These are phyloP conservation scores for Fagus crenata DNA, from an alignment of 306 rosid genomes.

Conservation along the genomic window DNA sequence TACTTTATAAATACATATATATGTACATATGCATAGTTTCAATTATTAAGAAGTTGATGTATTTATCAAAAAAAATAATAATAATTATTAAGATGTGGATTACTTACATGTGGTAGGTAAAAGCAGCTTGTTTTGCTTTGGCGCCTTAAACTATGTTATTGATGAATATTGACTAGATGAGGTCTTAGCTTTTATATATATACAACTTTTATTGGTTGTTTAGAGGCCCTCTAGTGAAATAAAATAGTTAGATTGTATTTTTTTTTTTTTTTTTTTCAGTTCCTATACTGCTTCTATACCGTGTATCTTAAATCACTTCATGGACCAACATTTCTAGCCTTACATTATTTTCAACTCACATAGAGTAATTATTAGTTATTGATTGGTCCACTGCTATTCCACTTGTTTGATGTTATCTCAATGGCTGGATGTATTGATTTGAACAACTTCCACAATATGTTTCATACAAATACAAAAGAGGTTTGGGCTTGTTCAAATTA, in stretches of 20 bases:
- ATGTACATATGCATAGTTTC: too few relatives aligned
- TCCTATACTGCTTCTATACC: not conserved
- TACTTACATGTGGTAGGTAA: not conserved
- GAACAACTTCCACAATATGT: not conserved
- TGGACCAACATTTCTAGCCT: not conserved
- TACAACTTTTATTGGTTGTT: not conserved
- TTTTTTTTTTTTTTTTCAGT: not conserved
- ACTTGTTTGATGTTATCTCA: not conserved
- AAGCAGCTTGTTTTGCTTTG: not conserved
- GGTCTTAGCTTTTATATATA: not conserved
- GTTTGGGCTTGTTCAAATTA: too few relatives aligned
- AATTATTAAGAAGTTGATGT: too few relatives aligned
- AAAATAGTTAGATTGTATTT: too few relatives aligned
- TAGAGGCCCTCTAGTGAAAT: not conserved
- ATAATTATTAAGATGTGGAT: not conserved
- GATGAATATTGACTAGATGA: not conserved
- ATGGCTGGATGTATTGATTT: not conserved
- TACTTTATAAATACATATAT: too few relatives aligned
- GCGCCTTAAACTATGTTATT: not conserved
- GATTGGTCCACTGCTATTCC: not conserved
- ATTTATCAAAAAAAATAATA: too few relatives aligned
- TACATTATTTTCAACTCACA: not conserved
- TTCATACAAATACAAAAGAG: too few relatives aligned
- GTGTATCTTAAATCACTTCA: not conserved
- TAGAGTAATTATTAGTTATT: too few relatives aligned